Base-by-base conservation (phyloP, 306 rosid species). In the Purshia tridentata region DNA sequence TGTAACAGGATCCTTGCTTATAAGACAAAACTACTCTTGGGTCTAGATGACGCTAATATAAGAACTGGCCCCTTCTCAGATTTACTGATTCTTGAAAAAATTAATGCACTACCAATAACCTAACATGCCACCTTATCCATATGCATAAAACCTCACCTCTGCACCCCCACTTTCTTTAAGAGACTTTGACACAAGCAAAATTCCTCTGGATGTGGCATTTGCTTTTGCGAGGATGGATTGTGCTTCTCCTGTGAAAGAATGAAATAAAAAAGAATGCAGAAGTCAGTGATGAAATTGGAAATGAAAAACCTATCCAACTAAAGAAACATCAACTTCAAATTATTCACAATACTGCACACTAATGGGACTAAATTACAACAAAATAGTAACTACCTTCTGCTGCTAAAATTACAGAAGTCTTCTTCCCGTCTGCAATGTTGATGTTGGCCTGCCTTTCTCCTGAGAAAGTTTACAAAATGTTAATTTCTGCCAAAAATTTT, bases 151-250 rank as follows among this genome's bases (percentile, higher is more conserved):
- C 59, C 83, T 85, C 75, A 91, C 99, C 96, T 94, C 99, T 5
- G 81, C 70, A 69, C 99, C 99, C 18, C 99, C 99, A 77, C 12
- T 76, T 77, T 88, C 93, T 71, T 86, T 88, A 14, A 94, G 90
- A 54, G 95, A 1, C 80, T 77, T 80, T 47, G 99, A 94, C 52
- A 91, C 95, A 58, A 66, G 68, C 72, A 87, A 70, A 50, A 94
- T 84, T 59, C 96, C 99, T 73, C 89, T 88, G 50, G 97, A 89
- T 73, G 99, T 89, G 63, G 99, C 99, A 85, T 66, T 86, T 39
- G 99, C 95, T 84, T 73, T 94, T 39, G 97, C 95, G 69, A 94
- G 89, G 83, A 93, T 90, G 59, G 98, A 96, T 76, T 93, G 93
- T 23, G 98, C 98, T 84, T 94, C 99, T 78, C 99, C 99, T 94